These are phyloP conservation scores for Besnoitia besnoiti DNA, from an alignment of 169 alveolate genomes.

Conservation along the genomic window DNA sequence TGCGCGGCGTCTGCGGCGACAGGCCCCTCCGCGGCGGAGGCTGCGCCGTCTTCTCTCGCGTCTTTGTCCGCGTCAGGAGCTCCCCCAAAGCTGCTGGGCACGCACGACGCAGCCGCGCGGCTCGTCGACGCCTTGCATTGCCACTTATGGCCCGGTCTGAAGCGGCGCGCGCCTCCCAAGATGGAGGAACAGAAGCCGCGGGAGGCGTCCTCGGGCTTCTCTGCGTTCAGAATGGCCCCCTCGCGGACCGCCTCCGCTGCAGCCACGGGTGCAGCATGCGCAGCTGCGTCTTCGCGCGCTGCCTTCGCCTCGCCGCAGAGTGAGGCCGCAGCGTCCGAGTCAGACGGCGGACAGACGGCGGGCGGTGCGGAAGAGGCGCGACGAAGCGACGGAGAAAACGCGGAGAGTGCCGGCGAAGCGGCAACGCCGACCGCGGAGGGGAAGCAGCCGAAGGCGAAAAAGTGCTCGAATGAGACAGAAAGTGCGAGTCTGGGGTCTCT, in stretches of 20 bases:
- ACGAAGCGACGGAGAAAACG: background rate
- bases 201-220: background rate
- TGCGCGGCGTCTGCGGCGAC: no score
- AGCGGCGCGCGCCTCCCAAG: background rate
- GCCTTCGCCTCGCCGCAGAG: background rate
- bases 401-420: background rate
- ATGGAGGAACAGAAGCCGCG: background rate
- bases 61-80: background rate
- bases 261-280: no score
- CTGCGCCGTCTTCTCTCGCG: background rate
- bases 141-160: conserved; percentile 13
- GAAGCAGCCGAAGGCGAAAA: background rate
- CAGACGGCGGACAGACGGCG: no score
- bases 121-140: conserved; percentile 38
- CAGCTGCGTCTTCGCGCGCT: background rate
- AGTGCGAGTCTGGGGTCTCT: background rate
- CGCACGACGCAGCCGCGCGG: background rate
- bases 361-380: background rate
- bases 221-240: background rate
- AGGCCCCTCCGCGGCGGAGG: background rate
- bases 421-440: background rate
- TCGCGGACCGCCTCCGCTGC: background rate
- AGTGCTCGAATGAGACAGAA: background rate
- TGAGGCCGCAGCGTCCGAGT: background rate
- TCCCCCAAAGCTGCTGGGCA: background rate